A percentile compares a stretch with the other conserved stretches of the same genome.
phyloP scores from a whole-genome alignment of 257 asterid species.

The Solanum commersonii region DNA sequence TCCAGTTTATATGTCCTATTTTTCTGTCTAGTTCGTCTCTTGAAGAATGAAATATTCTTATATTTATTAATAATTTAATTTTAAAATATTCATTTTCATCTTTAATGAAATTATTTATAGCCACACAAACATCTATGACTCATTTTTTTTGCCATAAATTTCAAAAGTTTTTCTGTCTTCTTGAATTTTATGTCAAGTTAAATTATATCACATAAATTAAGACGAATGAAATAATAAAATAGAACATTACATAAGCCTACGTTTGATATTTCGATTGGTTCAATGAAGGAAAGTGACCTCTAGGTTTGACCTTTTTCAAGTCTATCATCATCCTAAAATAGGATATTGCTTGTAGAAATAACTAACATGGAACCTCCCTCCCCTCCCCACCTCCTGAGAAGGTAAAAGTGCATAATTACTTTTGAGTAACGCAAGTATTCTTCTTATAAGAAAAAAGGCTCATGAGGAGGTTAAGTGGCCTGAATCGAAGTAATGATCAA shows the following conservation, averaged over 20 bases:
- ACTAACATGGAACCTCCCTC: background rate
- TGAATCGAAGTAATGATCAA: background rate
- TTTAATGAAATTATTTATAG: too few species aligned
- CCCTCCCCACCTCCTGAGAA: background rate
- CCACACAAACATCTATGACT: too few species aligned
- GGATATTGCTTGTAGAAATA: background rate
- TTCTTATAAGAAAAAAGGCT: background rate
- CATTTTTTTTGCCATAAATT: too few species aligned
- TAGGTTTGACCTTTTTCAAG: background rate
- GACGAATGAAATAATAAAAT: background rate
- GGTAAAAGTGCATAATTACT: background rate
- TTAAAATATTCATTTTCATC: too few species aligned
- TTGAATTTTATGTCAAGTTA: too few species aligned
- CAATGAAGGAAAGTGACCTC: background rate
- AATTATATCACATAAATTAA: too few species aligned
- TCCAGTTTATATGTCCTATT: too few species aligned
- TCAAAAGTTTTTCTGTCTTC: too few species aligned
- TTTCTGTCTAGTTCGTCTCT: too few species aligned
- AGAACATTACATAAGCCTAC: background rate
- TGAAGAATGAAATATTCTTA: too few species aligned
- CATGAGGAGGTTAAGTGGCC: background rate
- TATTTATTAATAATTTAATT: too few species aligned
- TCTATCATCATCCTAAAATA: background rate
- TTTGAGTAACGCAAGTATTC: background rate
- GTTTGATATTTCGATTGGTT: background rate